phyloP scores from a whole-genome alignment of 495 filamentous ascomycete species.

The Xeromyces bisporus region DNA sequence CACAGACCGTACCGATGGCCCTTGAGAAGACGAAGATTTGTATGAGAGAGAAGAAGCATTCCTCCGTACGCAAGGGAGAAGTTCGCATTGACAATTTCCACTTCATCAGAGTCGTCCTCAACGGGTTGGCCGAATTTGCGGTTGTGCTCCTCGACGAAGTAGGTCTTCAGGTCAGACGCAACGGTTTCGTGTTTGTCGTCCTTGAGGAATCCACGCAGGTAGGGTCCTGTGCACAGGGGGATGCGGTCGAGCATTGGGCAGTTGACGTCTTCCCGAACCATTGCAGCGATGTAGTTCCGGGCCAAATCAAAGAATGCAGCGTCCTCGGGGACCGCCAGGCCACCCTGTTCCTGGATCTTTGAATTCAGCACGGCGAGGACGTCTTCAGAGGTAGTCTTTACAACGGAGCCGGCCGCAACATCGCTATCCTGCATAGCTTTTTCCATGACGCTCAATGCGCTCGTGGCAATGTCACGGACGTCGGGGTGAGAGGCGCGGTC shows the following conservation, averaged over 20 bases:
- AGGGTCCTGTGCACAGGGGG: constrained; percentile 44
- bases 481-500: constrained; percentile 84
- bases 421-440: constrained; percentile 72
- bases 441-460: constrained; percentile 73
- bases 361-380: constrained; percentile 57
- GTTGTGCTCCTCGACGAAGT: constrained; percentile 65
- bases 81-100: constrained; percentile 93
- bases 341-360: constrained; percentile 53
- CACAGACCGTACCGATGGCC: constrained; percentile 95
- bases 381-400: constrained; percentile 55
- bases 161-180: constrained; percentile 45
- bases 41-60: constrained; percentile 94
- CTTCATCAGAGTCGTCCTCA: constrained; percentile 69
- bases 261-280: constrained; percentile 83
- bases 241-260: constrained; percentile 64
- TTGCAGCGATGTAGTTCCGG: constrained; percentile 60
- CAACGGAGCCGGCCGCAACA: constrained; percentile 39
- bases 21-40: constrained; percentile 83
- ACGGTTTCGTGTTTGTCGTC: constrained; percentile 40
- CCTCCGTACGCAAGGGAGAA: constrained; percentile 97
- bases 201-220: constrained; percentile 54
- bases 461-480: constrained; percentile 74
- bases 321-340: constrained; percentile 40
- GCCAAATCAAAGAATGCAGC: constrained; percentile 45
- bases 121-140: constrained; percentile 73